Conservation (phyloP, 2,329 filamentous ascomycete species). For the Penicillium palitans region DNA sequence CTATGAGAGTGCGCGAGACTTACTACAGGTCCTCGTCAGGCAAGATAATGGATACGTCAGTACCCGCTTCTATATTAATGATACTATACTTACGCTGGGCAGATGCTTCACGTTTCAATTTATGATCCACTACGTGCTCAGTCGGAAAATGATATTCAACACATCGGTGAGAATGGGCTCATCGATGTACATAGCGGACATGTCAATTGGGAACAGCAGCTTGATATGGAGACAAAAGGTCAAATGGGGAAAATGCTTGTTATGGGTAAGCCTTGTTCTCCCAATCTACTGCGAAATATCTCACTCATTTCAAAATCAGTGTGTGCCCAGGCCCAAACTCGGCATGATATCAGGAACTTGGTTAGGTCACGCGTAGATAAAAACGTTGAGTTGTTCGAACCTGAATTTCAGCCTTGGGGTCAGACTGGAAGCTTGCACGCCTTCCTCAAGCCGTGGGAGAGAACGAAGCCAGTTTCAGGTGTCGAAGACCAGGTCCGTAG, state of each 20-base stretch:
- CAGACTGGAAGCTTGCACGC: conserved; percentile 4
- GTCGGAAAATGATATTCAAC: neutral
- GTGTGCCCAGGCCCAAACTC: conserved; percentile 11
- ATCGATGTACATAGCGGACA: conserved; percentile 20
- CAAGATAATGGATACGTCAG: conserved; percentile 24
- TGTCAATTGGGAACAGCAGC: conserved; percentile 16
- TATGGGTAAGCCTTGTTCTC: conserved; percentile 1
- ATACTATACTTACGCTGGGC: neutral
- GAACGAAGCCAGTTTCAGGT: neutral
- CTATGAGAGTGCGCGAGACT: conserved; percentile 22
- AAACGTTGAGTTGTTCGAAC: conserved; percentile 22
- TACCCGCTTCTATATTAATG: neutral
- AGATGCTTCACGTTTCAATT: conserved; percentile 19
- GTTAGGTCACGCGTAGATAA: conserved; percentile 11
- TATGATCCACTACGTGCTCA: conserved; percentile 10
- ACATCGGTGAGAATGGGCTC: conserved; percentile 21
- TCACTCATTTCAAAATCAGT: conserved; percentile 15
- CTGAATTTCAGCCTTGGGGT: conserved; percentile 26
- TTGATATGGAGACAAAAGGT: conserved; percentile 10
- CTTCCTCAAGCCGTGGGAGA: neutral
- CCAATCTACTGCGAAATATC: neutral
- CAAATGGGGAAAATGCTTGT: conserved; percentile 6
- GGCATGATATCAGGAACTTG: conserved; percentile 14
- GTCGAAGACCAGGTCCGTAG: no score
- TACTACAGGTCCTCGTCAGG: conserved; percentile 22